Evolutionary conservation across 1,284 basidiomycete genomes (phyloP), one percentile per base, ranked within the genome.

Genomic region (Naganishia sp.): DNA sequence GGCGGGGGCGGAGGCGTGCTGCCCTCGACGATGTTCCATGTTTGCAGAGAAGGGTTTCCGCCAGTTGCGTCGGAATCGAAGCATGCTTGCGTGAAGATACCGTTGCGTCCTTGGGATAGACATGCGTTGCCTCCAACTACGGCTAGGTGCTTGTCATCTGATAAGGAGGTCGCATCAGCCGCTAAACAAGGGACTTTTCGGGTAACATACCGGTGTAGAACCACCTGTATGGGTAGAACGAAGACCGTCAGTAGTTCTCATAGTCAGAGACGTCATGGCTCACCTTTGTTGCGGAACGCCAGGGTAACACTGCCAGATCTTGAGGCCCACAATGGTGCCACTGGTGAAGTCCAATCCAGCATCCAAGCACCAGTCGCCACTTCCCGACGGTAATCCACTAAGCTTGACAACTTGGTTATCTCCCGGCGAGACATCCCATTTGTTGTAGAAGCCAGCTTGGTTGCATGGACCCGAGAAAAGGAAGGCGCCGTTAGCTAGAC

Each of bases 331-430:
- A 15, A 39, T 61, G 35, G 11, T 42, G 6, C 58, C 58, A 10
- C 35, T 42, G 9, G 47, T 61, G 18, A 28, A 51, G 10, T 61
- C 58, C 47, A 61, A 28, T 2, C 65, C 65, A 31, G 65, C 65
- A 46, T 66, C 65, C 56, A 66, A 50, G 35, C 63, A 68, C 46
- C 51, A 68, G 35, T 67, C 61, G 2, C 58, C 62, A 28, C 65
- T 65, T 7, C 47, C 58, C 4, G 32, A 32, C 13, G 58, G 58
- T 13, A 61, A 42, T n/a, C 63, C 63, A 31, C 54, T 57, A 15
- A 65, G 39, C 23, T 43, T 49, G 46, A 65, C 63, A 9, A 57
- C 54, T 28, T 49, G 55, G 35, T 65, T 65, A 23, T 65, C 63
- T 15, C 63, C 63, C 6, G 53, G 47, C 5, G 63, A 65, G n/a